Base-by-base conservation (phyloP, 1,284 basidiomycete genomes). In the Ustilago sp. region DNA sequence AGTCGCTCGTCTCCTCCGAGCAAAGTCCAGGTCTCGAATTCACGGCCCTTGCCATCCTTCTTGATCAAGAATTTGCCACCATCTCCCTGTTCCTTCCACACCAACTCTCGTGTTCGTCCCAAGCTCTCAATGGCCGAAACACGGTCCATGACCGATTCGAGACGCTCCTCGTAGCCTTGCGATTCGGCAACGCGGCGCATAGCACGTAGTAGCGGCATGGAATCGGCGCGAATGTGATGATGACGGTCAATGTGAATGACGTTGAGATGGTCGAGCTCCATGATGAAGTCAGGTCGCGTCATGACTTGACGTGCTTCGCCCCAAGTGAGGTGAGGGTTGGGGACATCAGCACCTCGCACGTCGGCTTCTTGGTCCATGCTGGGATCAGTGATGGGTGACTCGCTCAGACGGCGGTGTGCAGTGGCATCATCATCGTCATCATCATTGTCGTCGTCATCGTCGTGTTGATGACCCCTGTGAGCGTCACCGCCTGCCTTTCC, bases 61-160 rank as follows among this genome's bases (percentile, higher is more conserved):
- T 72, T 70, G 66, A 83, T 71, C 57, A 83, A 47, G 59, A 82
- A 81, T 45, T 69, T 75, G 65, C 82, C 82, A 7, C 59, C 68
- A 17, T 80, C 74, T 2, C 79, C 82, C 50, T 83, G 81, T 68
- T 83, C 81, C 68, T 83, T 83, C 81, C 81, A 83, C 8, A 83
- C 56, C 45, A 83, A 63, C 60, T 83, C 80, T 12, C 80, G 45
- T 39, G 81, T 81, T 12, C 80, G 69, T 32, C 73, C 75, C 39
- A 83, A 59, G 35, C 68, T 73, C 67, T 83, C 81, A 62, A 83
- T 82, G 8, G 80, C 81, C 51, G 80, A 72, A 23, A 83, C 81
- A 34, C 81, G 70, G 61, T 83, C 80, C 81, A 83, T 81, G 60
- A 84, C 82, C 23, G 73, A 63, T 57, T 84, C 82, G 28, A 84